Evolutionary conservation across 805 yeast species (phyloP).

Genomic region (Saccharomycopsis sp.): DNA sequence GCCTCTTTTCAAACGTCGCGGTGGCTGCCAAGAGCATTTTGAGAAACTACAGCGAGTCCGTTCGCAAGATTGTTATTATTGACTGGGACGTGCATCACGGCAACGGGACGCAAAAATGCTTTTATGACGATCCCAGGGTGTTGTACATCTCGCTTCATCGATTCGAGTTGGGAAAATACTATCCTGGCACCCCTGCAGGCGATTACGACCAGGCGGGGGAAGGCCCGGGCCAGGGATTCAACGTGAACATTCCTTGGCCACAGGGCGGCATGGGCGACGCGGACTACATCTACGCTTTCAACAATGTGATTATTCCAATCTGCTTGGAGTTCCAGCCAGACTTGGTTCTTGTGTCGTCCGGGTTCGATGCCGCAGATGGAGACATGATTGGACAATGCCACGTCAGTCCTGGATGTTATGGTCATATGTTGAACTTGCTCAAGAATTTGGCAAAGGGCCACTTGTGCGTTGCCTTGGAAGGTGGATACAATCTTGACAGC

Average conservation of each 20-base stretch:
- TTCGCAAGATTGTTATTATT: slow-evolving; percentile 68
- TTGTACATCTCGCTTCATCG: slow-evolving; percentile 87
- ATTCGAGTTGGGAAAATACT: slow-evolving; percentile 83
- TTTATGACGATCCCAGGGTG: slow-evolving; percentile 81
- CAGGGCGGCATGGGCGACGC: slow-evolving; percentile 88
- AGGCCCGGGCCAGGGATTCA: slow-evolving; percentile 78
- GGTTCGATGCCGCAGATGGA: slow-evolving; percentile 98
- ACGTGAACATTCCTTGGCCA: slow-evolving; percentile 92
- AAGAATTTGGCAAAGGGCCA: slow-evolving; percentile 85
- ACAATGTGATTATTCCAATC: slow-evolving; percentile 77
- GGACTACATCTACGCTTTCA: slow-evolving; percentile 88
- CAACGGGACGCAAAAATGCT: slow-evolving; percentile 94
- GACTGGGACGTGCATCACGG: slow-evolving; percentile 99
- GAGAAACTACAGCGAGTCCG: slow-evolving; percentile 78
- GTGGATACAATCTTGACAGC: slow-evolving; percentile 91
- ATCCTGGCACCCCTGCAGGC: slow-evolving; percentile 90
- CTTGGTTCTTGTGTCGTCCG: slow-evolving; percentile 84
- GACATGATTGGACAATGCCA: slow-evolving; percentile 96
- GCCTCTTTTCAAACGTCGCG: slow-evolving; percentile 92
- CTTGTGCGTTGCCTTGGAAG: slow-evolving; percentile 84
- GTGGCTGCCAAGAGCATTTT: slow-evolving; percentile 88
- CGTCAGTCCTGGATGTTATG: slow-evolving; percentile 92
- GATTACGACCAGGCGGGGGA: slow-evolving; percentile 74
- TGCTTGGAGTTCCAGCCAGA: slow-evolving; percentile 88
- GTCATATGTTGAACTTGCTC: slow-evolving; percentile 89